Evolutionary conservation across 768 basidiomycete species (phyloP).

Genomic region (Mycena indigotica): DNA sequence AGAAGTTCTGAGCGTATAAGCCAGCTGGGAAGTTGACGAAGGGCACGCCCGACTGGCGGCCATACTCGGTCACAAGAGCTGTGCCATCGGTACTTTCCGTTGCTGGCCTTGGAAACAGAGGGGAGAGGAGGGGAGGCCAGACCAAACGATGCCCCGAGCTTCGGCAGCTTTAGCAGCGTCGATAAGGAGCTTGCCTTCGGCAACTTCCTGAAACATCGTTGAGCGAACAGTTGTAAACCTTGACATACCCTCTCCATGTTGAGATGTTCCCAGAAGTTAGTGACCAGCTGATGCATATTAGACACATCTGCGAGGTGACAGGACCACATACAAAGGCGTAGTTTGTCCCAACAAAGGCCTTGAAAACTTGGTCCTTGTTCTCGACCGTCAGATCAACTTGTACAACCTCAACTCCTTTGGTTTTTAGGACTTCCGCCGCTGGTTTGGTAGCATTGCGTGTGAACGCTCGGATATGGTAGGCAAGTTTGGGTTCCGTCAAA

Average conservation of each 20-base stretch:
- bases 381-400: conserved; percentile 5
- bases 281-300: not conserved
- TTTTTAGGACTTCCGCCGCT: conserved; percentile 5
- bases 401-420: conserved; percentile 9
- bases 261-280: conserved; percentile 23
- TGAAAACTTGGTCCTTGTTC: conserved; percentile 1
- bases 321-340: conserved; percentile 14
- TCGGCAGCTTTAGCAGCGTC: conserved; percentile 11
- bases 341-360: conserved; percentile 12
- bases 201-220: conserved; percentile 17
- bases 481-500: conserved; percentile 11
- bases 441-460: conserved; percentile 16
- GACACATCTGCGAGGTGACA: not conserved
- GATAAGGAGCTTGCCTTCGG: conserved; percentile 17
- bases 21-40: conserved; percentile 16
- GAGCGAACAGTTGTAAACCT: too few relatives aligned
- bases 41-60: conserved; percentile 5
- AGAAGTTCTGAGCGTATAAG: conserved; percentile 16
- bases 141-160: conserved; percentile 13
- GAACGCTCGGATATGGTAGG: conserved; percentile 18
- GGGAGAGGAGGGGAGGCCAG: conserved; percentile 18
- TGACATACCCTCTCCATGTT: conserved; percentile 10
- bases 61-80: conserved; percentile 14
- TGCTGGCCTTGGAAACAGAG: conserved; percentile 6
- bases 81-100: conserved; percentile 20